These are phyloP conservation scores for Perilla frutescens DNA, from an alignment of 257 asterid genomes.

Conservation along the genomic window DNA sequence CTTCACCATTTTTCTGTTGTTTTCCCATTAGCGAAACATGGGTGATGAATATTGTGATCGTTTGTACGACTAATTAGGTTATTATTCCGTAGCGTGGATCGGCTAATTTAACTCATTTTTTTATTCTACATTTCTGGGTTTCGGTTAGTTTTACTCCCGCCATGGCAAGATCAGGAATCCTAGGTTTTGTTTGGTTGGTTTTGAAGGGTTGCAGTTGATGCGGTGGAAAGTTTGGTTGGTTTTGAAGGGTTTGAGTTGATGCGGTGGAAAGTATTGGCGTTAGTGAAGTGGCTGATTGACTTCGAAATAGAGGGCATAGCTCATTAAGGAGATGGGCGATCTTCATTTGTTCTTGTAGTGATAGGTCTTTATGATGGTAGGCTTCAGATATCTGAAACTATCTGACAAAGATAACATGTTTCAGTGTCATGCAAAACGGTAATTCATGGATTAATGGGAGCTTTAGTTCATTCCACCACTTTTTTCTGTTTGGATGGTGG, in stretches of 20 bases:
- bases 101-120: constrained; percentile 11
- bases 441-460: not conserved
- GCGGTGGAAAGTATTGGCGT: not conserved
- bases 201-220: constrained; percentile 14
- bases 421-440: not conserved
- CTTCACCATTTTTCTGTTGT: not conserved
- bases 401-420: constrained; percentile 4
- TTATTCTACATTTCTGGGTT: constrained; percentile 7
- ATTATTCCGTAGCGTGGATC: constrained; percentile 21
- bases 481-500: not conserved
- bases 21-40: not conserved
- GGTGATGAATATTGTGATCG: constrained; percentile 23
- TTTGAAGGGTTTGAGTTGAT: constrained; percentile 17
- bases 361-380: not conserved
- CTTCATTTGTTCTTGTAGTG: not conserved
- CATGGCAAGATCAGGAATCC: constrained; percentile 20
- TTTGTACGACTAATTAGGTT: not conserved
- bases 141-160: constrained; percentile 19
- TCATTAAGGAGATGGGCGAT: not conserved
- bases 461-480: not conserved
- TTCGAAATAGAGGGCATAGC: not conserved
- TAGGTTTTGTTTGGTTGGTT: constrained; percentile 32
- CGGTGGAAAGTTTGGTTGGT: constrained; percentile 19
- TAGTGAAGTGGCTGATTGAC: constrained; percentile 2
- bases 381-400: not conserved